These are phyloP conservation scores for Heritiera littoralis DNA, from an alignment of 345 rosid species.

Conservation along the genomic window DNA sequence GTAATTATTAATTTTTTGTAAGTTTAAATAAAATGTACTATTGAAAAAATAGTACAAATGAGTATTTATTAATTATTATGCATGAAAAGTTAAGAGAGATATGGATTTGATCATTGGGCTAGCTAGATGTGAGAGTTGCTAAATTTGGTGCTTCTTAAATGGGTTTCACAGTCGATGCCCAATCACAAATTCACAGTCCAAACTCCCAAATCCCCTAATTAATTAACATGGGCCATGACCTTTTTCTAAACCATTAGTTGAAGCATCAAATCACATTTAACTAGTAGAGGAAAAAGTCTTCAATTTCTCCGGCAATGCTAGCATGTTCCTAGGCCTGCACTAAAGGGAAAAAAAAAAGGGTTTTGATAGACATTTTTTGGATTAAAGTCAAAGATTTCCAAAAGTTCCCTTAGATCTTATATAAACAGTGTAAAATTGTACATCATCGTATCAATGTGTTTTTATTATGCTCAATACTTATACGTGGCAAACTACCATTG, in stretches of 20 bases:
- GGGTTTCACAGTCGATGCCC: neutral
- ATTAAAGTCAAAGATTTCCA: neutral
- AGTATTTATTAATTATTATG: no score
- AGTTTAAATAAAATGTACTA: no score
- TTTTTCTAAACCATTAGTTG: neutral
- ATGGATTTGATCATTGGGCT: neutral
- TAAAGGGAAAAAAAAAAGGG: neutral
- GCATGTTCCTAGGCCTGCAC: neutral
- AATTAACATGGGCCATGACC: no score
- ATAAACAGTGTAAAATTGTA: no score
- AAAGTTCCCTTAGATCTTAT: no score
- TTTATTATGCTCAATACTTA: no score
- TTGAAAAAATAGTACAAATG: no score
- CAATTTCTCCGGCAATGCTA: neutral
- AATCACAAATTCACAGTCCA: neutral
- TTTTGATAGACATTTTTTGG: neutral
- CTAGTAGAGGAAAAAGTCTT: neutral
- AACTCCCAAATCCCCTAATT: neutral
- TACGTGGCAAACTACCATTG: constrained; percentile 13
- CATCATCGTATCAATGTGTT: neutral
- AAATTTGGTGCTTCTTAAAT: neutral
- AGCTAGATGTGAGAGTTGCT: neutral
- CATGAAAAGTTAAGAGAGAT: neutral
- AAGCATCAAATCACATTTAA: neutral
- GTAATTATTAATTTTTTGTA: no score